Evolutionary conservation across 352 stramenopile species (phyloP), one percentile per base, ranked within the genome.

Genomic region (Thraustotheca clavata): DNA sequence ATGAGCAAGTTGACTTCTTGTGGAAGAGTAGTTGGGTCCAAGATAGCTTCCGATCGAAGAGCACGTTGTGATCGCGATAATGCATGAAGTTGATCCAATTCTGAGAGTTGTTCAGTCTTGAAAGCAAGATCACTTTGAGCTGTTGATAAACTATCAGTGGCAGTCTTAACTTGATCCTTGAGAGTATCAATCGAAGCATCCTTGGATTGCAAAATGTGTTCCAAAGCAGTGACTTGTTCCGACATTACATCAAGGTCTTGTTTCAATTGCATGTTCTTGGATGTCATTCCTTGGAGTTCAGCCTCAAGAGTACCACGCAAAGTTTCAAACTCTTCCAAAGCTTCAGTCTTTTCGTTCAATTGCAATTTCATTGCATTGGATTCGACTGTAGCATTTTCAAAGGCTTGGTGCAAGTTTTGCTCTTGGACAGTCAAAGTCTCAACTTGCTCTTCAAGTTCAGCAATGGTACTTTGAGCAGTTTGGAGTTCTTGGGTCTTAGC

Each of bases 1-100:
- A 65, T 2, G 11, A 65, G 20, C 36, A 65, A 18, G 14, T 43
- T 43, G 26, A 57, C 52, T n/a, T 65, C 57, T 27, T 65, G 35
- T n/a, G 57, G 7, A 4, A 65, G 20, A 55, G 57, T 50, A 18
- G 36, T 38, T 54, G 35, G 27, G n/a, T 47, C 1, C 43, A 24
- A 31, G 11, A 43, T n/a, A 20, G n/a, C 26, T 6, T 12, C 32
- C 26, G 57, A 26, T 9, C 57, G 36, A 40, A 46, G 22, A n/a
- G 57, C 36, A 18, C 36, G 57, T 31, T 52, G 43, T 11, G 43
- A 52, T 9, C 43, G 43, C 43, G 43, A 52, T 31, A 52, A 14
- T 9, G 43, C 43, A 9, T 52, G 43, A 40, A 65, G 32, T 9
- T 24, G 14, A 8, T 65, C 57, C 18, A 65, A 34, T 4, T 65